Conservation (phyloP, 352 stramenopile genomes). For the Pythium grandisporangium region DNA sequence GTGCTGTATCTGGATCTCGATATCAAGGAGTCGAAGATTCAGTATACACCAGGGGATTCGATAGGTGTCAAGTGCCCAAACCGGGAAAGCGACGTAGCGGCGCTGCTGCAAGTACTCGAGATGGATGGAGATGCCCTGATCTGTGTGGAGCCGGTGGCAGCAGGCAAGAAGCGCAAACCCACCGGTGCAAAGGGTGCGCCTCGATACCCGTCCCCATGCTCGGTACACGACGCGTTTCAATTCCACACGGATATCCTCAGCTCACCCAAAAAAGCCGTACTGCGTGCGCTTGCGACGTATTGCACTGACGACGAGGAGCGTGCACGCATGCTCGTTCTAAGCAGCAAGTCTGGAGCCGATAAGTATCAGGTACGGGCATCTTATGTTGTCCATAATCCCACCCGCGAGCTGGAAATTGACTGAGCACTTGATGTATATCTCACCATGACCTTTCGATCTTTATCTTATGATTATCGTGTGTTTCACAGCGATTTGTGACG, state of each 20-base stretch:
- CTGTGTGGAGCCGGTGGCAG: constrained; percentile 20
- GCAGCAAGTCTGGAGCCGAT: constrained; percentile 52
- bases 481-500: constrained; percentile 66
- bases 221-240: constrained; percentile 66
- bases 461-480: constrained; percentile 2
- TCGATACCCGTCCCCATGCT: constrained; percentile 44
- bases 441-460: too few relatives aligned
- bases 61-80: constrained; percentile 85
- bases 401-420: too few relatives aligned
- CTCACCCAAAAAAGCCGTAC: constrained; percentile 63
- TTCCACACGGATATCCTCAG: constrained; percentile 79
- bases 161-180: constrained; percentile 1
- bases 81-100: constrained; percentile 45
- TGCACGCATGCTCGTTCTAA: constrained; percentile 49
- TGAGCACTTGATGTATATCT: too few relatives aligned
- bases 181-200: constrained; percentile 7
- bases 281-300: constrained; percentile 56
- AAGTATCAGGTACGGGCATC: constrained; percentile 51
- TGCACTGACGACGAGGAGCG: constrained; percentile 56
- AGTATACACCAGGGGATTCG: constrained; percentile 76
- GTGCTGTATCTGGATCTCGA: constrained; percentile 48
- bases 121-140: constrained; percentile 25
- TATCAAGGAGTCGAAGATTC: constrained; percentile 29
- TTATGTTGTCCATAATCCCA: too few relatives aligned
- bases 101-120: constrained; percentile 42